Conservation (phyloP, 2,329 filamentous ascomycete species). For the Graphiopsis chlorocephala region DNA sequence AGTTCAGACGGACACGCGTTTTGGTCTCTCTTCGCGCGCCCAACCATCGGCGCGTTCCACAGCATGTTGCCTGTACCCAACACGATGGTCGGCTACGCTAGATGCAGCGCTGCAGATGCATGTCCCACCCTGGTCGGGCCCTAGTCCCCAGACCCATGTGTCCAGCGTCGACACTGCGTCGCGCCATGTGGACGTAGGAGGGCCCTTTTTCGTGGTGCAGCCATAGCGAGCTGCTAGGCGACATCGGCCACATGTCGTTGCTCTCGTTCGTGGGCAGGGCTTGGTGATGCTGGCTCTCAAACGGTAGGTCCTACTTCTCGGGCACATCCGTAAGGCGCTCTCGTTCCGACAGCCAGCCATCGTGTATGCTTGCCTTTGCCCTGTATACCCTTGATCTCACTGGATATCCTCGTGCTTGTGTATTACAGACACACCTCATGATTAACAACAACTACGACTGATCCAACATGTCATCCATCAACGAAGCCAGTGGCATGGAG, state of each 20-base stretch:
- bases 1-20: not conserved
- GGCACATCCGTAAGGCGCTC: not conserved
- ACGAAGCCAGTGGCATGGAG: constrained; percentile 5
- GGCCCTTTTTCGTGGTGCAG: not conserved
- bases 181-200: constrained; percentile 3
- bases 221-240: not conserved
- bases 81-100: not conserved
- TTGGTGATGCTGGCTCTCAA: not conserved
- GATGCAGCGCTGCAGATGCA: constrained; percentile 8
- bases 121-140: not conserved
- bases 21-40: not conserved
- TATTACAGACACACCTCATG: not conserved
- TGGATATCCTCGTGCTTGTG: not conserved
- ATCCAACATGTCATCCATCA: not conserved
- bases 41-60: not conserved
- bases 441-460: not conserved
- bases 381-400: not conserved
- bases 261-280: not conserved
- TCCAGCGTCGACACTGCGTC: not conserved
- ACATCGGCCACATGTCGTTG: constrained; percentile 9
- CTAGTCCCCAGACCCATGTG: not conserved
- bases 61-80: not conserved
- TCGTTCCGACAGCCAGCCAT: not conserved
- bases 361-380: not conserved
- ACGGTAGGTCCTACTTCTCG: constrained; percentile 7